Percentiles rank a stretch among this genome's conserved stretches.
phyloP scores from a whole-genome alignment of 192 early-diverging fungal genomes.

The Bifiguratus adelaidae region DNA sequence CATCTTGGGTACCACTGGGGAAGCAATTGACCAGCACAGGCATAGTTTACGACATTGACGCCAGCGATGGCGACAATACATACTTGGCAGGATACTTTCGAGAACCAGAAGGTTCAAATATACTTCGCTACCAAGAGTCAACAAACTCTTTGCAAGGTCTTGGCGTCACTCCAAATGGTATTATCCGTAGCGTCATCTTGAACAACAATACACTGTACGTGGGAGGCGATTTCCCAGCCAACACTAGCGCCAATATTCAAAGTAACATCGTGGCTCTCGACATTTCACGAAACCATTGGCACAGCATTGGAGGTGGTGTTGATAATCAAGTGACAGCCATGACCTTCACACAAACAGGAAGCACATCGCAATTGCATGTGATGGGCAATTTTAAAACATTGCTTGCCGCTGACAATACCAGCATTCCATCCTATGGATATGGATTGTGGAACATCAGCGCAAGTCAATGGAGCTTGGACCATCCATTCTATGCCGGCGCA shows the following conservation, averaged over 20 bases:
- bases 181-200: not conserved
- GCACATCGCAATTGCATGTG: not conserved
- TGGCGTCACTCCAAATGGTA: no score
- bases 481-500: no score
- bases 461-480: no score
- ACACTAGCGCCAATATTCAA: not conserved
- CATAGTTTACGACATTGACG: no score
- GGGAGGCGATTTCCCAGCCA: slow-evolving; percentile 3
- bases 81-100: no score
- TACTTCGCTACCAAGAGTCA: no score
- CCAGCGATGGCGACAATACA: no score
- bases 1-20: no score
- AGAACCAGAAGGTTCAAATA: no score
- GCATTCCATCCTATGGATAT: not conserved
- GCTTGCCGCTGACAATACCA: not conserved
- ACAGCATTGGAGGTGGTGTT: not conserved
- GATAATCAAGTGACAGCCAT: not conserved
- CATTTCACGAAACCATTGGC: not conserved
- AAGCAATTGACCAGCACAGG: no score
- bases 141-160: no score
- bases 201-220: not conserved
- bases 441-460: no score
- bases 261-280: not conserved
- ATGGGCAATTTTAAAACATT: not conserved
- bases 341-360: not conserved